Conservation (phyloP, 768 basidiomycete genomes). For the Lactarius psammicola region DNA sequence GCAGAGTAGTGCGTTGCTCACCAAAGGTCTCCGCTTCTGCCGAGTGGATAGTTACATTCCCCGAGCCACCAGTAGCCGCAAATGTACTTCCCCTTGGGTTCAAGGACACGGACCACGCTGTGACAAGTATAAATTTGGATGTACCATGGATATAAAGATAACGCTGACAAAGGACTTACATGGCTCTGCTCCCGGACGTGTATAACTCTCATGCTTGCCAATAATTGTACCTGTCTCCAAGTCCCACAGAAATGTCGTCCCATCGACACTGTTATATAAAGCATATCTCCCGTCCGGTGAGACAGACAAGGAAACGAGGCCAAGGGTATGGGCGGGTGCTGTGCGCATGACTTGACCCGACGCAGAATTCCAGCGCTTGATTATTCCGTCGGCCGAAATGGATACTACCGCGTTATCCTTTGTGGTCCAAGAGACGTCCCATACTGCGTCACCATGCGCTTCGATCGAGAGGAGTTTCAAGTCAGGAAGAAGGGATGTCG, state of each 20-base stretch:
- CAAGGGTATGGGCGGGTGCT: constrained; percentile 76
- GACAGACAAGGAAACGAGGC: constrained; percentile 77
- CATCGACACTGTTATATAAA: constrained; percentile 82
- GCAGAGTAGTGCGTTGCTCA: constrained; percentile 51
- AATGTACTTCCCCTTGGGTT: constrained; percentile 73
- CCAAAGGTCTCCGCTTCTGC: constrained; percentile 67
- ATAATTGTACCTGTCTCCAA: constrained; percentile 57
- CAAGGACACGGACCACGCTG: constrained; percentile 84
- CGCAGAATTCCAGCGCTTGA: constrained; percentile 68
- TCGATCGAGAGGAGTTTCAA: constrained; percentile 37
- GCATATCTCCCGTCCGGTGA: constrained; percentile 62
- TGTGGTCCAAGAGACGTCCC: constrained; percentile 72
- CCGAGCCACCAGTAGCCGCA: constrained; percentile 68
- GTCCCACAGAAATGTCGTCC: constrained; percentile 75
- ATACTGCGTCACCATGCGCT: constrained; percentile 80
- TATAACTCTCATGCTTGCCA: constrained; percentile 73
- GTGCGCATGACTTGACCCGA: constrained; percentile 61
- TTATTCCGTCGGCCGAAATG: constrained; percentile 73
- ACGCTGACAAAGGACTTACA: constrained; percentile 47
- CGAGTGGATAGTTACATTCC: constrained; percentile 73
- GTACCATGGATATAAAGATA: background rate
- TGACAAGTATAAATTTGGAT: background rate
- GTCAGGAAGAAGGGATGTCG: constrained; percentile 23
- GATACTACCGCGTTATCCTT: constrained; percentile 61
- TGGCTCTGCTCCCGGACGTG: constrained; percentile 59